Conservation (phyloP, 73 alveolate species). For the Tetrahymena borealis region DNA sequence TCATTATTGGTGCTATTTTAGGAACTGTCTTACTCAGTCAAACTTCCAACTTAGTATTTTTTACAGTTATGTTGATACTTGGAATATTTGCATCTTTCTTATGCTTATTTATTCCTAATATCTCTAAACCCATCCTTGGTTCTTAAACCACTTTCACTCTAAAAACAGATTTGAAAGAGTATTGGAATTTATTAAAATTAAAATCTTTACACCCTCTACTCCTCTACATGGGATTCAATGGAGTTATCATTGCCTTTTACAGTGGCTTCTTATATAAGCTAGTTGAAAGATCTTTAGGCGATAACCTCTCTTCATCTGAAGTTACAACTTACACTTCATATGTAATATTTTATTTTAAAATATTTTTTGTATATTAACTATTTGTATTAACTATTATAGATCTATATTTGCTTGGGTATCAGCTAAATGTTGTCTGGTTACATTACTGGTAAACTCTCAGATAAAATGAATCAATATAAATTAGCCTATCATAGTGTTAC, state of each 20-base stretch:
- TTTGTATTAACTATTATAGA: neutral
- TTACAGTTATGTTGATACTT: neutral
- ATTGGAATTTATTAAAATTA: neutral
- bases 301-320: neutral
- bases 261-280: slow-evolving; percentile 34
- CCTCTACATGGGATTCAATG: slow-evolving; percentile 24
- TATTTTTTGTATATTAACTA: neutral
- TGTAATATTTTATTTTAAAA: neutral
- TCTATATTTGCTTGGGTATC: neutral
- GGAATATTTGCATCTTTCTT: neutral
- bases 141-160: neutral
- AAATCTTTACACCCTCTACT: slow-evolving; percentile 34
- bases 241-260: slow-evolving; percentile 38
- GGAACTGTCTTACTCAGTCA: neutral
- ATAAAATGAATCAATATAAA: neutral
- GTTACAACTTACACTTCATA: neutral
- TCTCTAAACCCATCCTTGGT: neutral
- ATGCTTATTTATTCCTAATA: neutral
- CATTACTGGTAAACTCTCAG: neutral
- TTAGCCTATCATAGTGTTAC: neutral
- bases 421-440: neutral
- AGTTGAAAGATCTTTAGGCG: slow-evolving; percentile 12
- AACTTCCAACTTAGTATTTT: neutral
- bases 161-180: neutral
- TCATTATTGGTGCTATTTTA: neutral